phyloP scores from a whole-genome alignment of 2,329 filamentous ascomycete species.

The Apiospora aurea region DNA sequence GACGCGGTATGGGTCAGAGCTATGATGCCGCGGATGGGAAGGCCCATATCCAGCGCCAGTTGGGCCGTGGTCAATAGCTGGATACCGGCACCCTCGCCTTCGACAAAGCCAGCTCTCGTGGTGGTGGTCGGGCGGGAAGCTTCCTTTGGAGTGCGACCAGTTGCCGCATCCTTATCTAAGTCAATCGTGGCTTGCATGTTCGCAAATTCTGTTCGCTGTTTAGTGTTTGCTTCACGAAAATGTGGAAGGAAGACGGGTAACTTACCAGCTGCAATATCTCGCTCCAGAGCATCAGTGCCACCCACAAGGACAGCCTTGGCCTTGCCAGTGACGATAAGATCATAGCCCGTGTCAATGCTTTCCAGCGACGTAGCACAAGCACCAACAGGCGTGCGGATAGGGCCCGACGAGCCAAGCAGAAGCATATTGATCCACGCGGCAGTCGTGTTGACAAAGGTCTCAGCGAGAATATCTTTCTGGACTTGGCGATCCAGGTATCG shows the following conservation, averaged over 20 bases:
- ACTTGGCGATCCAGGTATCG: slow-evolving; percentile 41
- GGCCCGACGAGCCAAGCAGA: slow-evolving; percentile 44
- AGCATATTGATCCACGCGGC: slow-evolving; percentile 52
- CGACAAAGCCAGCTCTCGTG: slow-evolving; percentile 46
- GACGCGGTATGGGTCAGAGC: slow-evolving; percentile 42
- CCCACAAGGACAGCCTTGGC: slow-evolving; percentile 44
- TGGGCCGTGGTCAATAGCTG: slow-evolving; percentile 44
- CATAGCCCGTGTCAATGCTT: slow-evolving; percentile 44
- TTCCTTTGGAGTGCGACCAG: slow-evolving; percentile 41
- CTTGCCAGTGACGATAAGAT: slow-evolving; percentile 41
- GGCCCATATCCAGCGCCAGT: slow-evolving; percentile 45
- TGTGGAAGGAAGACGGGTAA: fast-evolving
- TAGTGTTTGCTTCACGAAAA: neutral
- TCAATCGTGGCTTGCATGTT: slow-evolving; percentile 47
- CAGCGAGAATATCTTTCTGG: slow-evolving; percentile 44
- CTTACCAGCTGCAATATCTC: slow-evolving; percentile 36
- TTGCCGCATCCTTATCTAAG: slow-evolving; percentile 37
- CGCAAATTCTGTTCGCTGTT: slow-evolving; percentile 36
- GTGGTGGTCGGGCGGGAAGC: slow-evolving; percentile 45
- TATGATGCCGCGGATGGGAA: slow-evolving; percentile 45
- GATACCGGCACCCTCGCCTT: slow-evolving; percentile 45
- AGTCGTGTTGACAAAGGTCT: slow-evolving; percentile 45
- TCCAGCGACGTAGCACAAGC: slow-evolving; percentile 48
- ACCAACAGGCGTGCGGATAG: slow-evolving; percentile 45
- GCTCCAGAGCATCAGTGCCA: slow-evolving; percentile 43